These are phyloP conservation scores for Saxophila tyrrhenica DNA, from an alignment of 495 filamentous ascomycete genomes.

Conservation along the genomic window DNA sequence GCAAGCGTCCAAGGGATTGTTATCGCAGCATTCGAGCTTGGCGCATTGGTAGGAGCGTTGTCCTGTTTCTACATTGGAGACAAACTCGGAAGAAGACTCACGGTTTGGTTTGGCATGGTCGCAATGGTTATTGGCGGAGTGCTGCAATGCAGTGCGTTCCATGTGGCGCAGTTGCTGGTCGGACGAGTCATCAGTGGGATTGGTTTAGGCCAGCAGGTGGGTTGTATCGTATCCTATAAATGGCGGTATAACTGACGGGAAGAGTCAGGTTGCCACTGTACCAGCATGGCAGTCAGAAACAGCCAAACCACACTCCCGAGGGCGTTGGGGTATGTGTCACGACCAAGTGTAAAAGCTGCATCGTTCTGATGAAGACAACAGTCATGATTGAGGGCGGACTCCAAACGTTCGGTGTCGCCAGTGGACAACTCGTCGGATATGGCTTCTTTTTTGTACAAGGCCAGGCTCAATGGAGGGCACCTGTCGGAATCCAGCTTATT, in stretches of 20 bases:
- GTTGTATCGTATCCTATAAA: background rate
- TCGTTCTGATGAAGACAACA: too few species aligned
- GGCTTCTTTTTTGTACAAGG: slow-evolving; percentile 42
- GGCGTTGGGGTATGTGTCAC: slow-evolving; percentile 42
- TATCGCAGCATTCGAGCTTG: slow-evolving; percentile 39
- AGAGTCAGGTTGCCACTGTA: background rate
- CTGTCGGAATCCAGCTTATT: slow-evolving; percentile 44
- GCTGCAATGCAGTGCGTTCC: slow-evolving; percentile 12
- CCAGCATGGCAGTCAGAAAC: slow-evolving; percentile 37
- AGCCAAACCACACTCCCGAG: slow-evolving; percentile 37
- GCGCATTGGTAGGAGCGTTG: slow-evolving; percentile 44
- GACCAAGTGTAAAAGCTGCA: too few species aligned
- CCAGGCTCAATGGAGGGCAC: slow-evolving; percentile 43
- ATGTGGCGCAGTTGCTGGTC: slow-evolving; percentile 10
- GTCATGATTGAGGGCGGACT: too few species aligned
- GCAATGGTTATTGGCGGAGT: slow-evolving; percentile 18
- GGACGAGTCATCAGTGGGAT: slow-evolving; percentile 19
- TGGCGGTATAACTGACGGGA: background rate
- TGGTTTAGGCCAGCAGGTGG: background rate
- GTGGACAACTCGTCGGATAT: slow-evolving; percentile 55
- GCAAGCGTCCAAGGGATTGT: slow-evolving; percentile 1
- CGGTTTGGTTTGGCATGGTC: slow-evolving; percentile 8
- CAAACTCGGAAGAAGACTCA: slow-evolving; percentile 44
- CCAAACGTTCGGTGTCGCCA: slow-evolving; percentile 48
- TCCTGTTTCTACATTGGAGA: slow-evolving; percentile 41